Base-by-base conservation (phyloP, 345 rosid genomes). In the Cardiospermum halicacabum region DNA sequence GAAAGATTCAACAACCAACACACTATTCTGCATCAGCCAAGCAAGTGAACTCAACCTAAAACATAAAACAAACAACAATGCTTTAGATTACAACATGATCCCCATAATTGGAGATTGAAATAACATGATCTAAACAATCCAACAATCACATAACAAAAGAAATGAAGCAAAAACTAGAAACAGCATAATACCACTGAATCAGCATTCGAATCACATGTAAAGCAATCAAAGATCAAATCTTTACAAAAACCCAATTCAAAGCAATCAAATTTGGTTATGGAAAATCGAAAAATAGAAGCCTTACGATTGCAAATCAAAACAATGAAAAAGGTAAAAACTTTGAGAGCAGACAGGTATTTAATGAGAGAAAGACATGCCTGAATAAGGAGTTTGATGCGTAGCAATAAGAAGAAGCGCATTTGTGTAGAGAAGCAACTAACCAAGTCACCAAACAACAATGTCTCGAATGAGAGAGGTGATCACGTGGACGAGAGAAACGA, bases 281-380 rank as follows among this genome's bases (percentile, higher is more conserved):
- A 24, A 26, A 49, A 43, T 18, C 13, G 57, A 32, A 15, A 16
- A 7, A 62, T 49, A 55, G 18, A 15, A 42, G 48, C 16, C 48
- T 42, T 2, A 1, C 16, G 15, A 42, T 22, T 18, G 11, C 16
- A 16, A 42, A 53, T 3, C 10, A 28, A 30, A 25, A 24, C 21
- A 9, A 65, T 12, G 51, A 13, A 18, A 48, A 42, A 30, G 8
- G 11, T 37, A 36, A 47, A 40, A 15, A 16, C 1, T 21, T 8
- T 57, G 64, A 13, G 11, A 50, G 72, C 58, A 82, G 53, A 60
- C 64, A 79, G 26, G 19, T 4, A 53, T 24, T 13, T 12, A 53
- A 32, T 18, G 43, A 40, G 16, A 51, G 16, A 60, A 72, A 40
- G 50, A 70, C 78, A 64, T 75, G 77, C 79, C 82, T 78, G 56